A percentile compares a stretch with the other conserved stretches of the same genome.
These are phyloP conservation scores for Phaffomyces antillensis DNA, from an alignment of 805 yeast genomes.

Conservation along the genomic window DNA sequence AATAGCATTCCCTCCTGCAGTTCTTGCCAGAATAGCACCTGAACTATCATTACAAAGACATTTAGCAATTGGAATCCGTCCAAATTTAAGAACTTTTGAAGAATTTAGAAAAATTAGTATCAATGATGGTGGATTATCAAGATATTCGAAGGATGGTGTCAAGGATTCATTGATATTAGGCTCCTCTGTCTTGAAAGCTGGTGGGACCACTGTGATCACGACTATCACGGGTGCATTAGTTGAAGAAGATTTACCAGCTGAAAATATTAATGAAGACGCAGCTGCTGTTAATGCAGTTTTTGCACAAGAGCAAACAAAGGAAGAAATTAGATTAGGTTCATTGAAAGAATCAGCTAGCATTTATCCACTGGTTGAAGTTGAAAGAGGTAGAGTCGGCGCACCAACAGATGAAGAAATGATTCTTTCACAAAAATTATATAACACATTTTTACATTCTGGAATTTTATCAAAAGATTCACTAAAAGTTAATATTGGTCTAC, in stretches of 20 bases:
- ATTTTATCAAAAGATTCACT: slow-evolving; percentile 44
- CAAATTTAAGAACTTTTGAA: slow-evolving; percentile 59
- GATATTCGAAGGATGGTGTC: slow-evolving; percentile 28
- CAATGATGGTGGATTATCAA: slow-evolving; percentile 30
- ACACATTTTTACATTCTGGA: slow-evolving; percentile 50
- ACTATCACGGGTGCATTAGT: slow-evolving; percentile 62
- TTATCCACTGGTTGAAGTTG: slow-evolving; percentile 70
- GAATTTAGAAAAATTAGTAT: slow-evolving; percentile 61
- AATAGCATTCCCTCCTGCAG: slow-evolving; percentile 70
- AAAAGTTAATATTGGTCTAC: slow-evolving; percentile 47
- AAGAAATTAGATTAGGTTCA: slow-evolving; percentile 20
- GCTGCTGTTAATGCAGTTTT: slow-evolving; percentile 24
- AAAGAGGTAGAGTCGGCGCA: slow-evolving; percentile 69
- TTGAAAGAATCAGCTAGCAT: slow-evolving; percentile 34
- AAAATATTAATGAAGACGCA: slow-evolving; percentile 35
- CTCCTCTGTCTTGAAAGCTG: slow-evolving; percentile 61
- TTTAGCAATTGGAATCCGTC: slow-evolving; percentile 66
- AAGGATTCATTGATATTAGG: slow-evolving; percentile 43
- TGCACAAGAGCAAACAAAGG: slow-evolving; percentile 29
- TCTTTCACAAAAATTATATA: slow-evolving; percentile 57
- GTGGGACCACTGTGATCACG: slow-evolving; percentile 68
- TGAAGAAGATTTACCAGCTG: slow-evolving; percentile 43
- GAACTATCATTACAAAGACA: slow-evolving; percentile 78
- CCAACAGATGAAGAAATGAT: slow-evolving; percentile 85
- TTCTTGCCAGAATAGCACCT: slow-evolving; percentile 79